Evolutionary conservation across 2,329 filamentous ascomycete genomes (phyloP), one percentile per base, ranked within the genome.

Genomic region (Chalaropsis thielavioides): DNA sequence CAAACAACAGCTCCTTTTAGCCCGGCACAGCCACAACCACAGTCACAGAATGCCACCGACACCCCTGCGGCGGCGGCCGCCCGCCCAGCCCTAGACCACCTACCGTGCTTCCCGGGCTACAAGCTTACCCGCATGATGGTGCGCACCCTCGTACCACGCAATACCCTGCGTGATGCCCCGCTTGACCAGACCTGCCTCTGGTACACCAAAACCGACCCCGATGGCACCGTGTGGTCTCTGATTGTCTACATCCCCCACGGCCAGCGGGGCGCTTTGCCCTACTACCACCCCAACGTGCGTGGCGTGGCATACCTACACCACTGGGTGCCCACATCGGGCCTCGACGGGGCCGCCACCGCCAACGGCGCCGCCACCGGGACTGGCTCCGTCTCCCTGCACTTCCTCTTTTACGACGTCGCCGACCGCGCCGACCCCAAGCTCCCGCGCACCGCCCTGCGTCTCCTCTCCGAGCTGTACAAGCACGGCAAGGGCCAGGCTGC

Each of bases 141-240:
- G 7, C 82, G 92, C 67, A 86, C 81, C 67, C 77, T 96, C 70
- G 85, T 96, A 59, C 92, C 92, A 2, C 81, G 92, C 62, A 96
- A 96, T 73, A 83, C 85, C 2, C 80, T 85, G 64, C 77, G 92
- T 31, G 92, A 97, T 73, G 77, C 79, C 22, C 80, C 87, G 1
- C 74, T 96, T 68, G 81, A 90, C 66, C 92, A 97, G 74, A 95
- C 90, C 1, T 95, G 90, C 73, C 81, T 89, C 64, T 81, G 92
- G 68, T 89, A 90, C 71, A 69, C 71, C 66, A 71, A 73, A 5
- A 70, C 71, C 17, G 67, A 70, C 44, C 68, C 67, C 49, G 71
- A 74, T 22, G 70, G 72, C 31, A 70, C 68, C 35, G 40, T 67
- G 46, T 70, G 72, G 64, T 72, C 74, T 13, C 70, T 76, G 4